These are phyloP conservation scores for Epichloe sp. DNA, from an alignment of 2,329 filamentous ascomycete species.

Conservation along the genomic window DNA sequence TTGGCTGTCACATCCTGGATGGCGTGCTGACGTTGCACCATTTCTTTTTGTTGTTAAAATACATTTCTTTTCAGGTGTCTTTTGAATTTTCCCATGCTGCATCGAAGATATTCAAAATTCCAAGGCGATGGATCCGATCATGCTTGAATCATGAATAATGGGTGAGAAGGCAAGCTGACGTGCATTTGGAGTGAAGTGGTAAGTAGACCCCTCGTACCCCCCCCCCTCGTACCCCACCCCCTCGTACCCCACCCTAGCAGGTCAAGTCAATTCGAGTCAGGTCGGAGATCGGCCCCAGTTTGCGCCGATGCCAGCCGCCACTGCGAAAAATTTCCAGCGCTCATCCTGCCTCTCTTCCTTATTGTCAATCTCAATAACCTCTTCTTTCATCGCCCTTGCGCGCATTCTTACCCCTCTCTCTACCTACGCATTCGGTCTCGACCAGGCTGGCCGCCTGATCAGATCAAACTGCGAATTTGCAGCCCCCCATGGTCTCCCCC, in stretches of 20 bases:
- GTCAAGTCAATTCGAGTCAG: background rate
- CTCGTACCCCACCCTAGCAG: too few species aligned
- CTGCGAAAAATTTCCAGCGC: background rate
- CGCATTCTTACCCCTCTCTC: too few species aligned
- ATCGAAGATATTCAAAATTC: too few species aligned
- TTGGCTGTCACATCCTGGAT: background rate
- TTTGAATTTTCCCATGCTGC: background rate
- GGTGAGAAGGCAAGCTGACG: too few species aligned
- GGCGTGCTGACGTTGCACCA: background rate
- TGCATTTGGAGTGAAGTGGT: background rate
- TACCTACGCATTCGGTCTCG: background rate
- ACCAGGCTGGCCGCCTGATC: background rate
- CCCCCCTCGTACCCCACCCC: too few species aligned
- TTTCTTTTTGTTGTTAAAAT: background rate
- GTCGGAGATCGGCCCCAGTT: background rate
- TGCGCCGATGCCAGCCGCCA: background rate
- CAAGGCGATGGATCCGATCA: too few species aligned
- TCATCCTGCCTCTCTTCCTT: background rate
- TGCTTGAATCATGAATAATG: too few species aligned
- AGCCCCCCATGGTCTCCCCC: slow-evolving; percentile 17
- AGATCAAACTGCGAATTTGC: background rate
- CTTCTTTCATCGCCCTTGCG: too few species aligned
- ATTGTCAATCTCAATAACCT: background rate
- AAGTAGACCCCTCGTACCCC: too few species aligned
- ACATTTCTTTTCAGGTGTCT: background rate